phyloP scores from a whole-genome alignment of 306 rosid genomes.

The Inga laurina region DNA sequence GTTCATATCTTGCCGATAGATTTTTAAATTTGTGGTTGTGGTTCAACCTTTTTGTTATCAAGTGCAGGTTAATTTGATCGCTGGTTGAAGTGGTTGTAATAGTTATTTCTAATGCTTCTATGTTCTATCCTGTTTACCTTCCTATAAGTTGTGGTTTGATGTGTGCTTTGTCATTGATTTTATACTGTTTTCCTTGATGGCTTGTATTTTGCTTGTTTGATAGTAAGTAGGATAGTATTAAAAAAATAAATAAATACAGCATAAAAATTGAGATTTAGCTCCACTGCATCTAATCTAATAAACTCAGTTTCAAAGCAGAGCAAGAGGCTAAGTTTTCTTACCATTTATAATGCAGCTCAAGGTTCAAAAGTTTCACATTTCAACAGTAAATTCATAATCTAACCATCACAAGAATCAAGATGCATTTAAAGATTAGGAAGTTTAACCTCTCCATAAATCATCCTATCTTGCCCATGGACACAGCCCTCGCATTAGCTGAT shows the following conservation, averaged over 20 bases:
- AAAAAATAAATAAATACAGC: neutral
- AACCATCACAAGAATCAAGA: neutral
- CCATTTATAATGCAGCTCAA: neutral
- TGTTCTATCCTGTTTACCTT: no score
- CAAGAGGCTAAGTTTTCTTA: neutral
- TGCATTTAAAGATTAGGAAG: neutral
- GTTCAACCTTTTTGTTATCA: no score
- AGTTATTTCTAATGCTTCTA: no score
- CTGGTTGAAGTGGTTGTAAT: no score
- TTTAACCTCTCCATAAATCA: neutral
- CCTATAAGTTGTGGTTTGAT: no score
- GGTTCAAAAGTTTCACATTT: neutral
- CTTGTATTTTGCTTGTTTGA: no score
- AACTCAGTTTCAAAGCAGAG: neutral
- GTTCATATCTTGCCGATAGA: no score
- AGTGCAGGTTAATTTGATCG: no score
- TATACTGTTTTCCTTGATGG: no score
- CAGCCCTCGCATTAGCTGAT: neutral
- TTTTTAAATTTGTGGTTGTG: no score
- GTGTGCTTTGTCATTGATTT: no score
- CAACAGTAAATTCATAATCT: neutral
- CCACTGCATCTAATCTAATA: neutral
- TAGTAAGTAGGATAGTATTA: neutral
- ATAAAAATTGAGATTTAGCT: neutral
- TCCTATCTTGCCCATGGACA: neutral